Percentiles rank a stretch among this genome's conserved stretches.
Conservation (phyloP, 345 rosid species). For the Cardamine resedifolia region DNA sequence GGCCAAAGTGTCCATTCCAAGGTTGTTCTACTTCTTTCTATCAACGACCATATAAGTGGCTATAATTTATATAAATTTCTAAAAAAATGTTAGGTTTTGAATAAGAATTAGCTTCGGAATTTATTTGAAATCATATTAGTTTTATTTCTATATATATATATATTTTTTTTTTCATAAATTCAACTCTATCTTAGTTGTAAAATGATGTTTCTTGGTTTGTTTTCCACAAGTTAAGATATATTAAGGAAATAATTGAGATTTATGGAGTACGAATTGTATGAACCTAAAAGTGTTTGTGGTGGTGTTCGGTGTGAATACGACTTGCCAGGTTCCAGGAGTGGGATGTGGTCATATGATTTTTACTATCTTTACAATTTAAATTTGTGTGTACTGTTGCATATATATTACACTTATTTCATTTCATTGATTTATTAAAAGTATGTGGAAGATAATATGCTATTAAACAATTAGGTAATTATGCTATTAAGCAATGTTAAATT, state of each 20-base stretch:
- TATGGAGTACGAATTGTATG: neutral
- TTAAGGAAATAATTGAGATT: conserved; percentile 2
- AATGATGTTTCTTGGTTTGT: neutral
- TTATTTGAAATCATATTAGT: conserved; percentile 7
- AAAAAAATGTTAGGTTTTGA: neutral
- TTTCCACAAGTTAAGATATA: neutral
- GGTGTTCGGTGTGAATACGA: conserved; percentile 23
- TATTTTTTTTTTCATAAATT: neutral
- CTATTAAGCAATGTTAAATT: too few relatives aligned
- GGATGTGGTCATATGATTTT: conserved; percentile 19
- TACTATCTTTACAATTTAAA: neutral
- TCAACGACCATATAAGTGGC: conserved; percentile 36
- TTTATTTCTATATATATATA: neutral
- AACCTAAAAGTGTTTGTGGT: conserved; percentile 23
- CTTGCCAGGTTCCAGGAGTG: conserved; percentile 38
- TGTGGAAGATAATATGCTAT: too few relatives aligned
- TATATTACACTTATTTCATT: neutral
- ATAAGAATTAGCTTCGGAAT: neutral
- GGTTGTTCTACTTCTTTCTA: conserved; percentile 20
- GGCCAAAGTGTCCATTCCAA: conserved; percentile 28
- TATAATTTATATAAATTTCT: neutral
- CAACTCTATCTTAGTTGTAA: neutral
- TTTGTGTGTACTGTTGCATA: neutral
- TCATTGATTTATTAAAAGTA: too few relatives aligned
- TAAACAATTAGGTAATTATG: too few relatives aligned